These are phyloP conservation scores for Aspergillus luchuensis DNA, from an alignment of 2,329 filamentous ascomycete species.

Conservation along the genomic window DNA sequence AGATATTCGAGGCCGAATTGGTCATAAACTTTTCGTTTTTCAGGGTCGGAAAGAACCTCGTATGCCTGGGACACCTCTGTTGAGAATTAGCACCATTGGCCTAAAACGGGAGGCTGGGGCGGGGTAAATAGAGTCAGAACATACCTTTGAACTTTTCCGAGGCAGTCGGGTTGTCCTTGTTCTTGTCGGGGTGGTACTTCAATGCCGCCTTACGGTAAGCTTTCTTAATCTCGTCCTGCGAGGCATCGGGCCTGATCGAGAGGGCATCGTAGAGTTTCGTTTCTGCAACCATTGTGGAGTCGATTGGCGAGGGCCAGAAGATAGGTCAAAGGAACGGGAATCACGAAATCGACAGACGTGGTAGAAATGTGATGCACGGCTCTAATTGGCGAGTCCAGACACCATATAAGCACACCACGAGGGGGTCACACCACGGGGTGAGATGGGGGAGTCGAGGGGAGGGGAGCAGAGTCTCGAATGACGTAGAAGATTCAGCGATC, in stretches of 20 bases:
- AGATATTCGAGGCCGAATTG: conserved; percentile 93
- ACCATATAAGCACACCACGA: conserved; percentile 16
- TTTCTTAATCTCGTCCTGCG: conserved; percentile 96
- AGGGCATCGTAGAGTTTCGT: conserved; percentile 93
- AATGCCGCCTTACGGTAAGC: conserved; percentile 80
- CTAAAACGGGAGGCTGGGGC: background rate
- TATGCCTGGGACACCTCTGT: conserved; percentile 91
- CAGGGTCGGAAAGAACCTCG: conserved; percentile 94
- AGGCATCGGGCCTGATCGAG: conserved; percentile 73
- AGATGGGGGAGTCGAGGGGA: conserved; percentile 6
- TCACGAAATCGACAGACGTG: background rate
- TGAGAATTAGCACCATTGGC: background rate
- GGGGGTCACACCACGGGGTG: conserved; percentile 6
- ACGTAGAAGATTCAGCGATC: conserved; percentile 36
- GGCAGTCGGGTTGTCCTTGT: conserved; percentile 83
- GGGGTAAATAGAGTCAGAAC: conserved; percentile 17
- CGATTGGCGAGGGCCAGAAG: background rate
- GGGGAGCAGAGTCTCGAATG: conserved; percentile 33
- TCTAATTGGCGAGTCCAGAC: conserved; percentile 15
- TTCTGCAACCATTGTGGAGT: conserved; percentile 79
- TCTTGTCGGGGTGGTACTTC: conserved; percentile 97
- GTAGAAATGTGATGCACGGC: background rate
- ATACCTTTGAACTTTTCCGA: conserved; percentile 88
- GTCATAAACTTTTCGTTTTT: conserved; percentile 95
- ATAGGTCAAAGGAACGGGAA: background rate